Conservation (phyloP, 2,329 filamentous ascomycete species). For the Aspergillus clavatus region DNA sequence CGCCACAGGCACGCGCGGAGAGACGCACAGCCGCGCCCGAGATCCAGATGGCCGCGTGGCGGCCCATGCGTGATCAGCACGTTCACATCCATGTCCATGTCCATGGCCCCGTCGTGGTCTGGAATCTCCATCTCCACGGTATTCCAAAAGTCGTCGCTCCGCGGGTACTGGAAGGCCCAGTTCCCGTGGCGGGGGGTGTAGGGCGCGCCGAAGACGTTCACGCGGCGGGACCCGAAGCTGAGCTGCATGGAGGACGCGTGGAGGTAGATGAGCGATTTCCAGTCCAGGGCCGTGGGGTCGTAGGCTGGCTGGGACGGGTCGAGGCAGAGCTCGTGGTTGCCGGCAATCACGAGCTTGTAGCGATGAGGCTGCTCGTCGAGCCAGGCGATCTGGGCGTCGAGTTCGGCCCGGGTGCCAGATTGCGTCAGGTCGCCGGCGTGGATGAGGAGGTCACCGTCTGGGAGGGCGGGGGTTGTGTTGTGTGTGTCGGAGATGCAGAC, state of each 20-base stretch:
- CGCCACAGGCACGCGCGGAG: slow-evolving; percentile 65
- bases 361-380: slow-evolving; percentile 62
- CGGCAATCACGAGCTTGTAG: slow-evolving; percentile 72
- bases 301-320: slow-evolving; percentile 41
- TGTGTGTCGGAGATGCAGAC: slow-evolving; percentile 32
- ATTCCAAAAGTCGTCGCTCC: slow-evolving; percentile 30
- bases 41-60: slow-evolving; percentile 61
- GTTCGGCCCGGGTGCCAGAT: slow-evolving; percentile 60
- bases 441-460: slow-evolving; percentile 36
- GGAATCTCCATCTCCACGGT: slow-evolving; percentile 67
- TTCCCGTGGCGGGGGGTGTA: slow-evolving; percentile 67
- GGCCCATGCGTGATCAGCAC: slow-evolving; percentile 74
- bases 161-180: slow-evolving; percentile 70
- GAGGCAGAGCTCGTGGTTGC: slow-evolving; percentile 81
- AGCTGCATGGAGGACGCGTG: no score
- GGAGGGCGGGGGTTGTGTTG: slow-evolving; percentile 18
- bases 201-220: slow-evolving; percentile 66
- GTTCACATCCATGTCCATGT: slow-evolving; percentile 65
- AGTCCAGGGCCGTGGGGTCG: neutral
- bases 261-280: neutral
- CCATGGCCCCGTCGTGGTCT: no score
- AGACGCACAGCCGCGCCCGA: slow-evolving; percentile 54
- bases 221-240: no score
- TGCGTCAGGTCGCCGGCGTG: slow-evolving; percentile 49
- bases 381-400: slow-evolving; percentile 75